phyloP scores from a whole-genome alignment of 768 basidiomycete genomes.

The Leccinellum rugosiceps region DNA sequence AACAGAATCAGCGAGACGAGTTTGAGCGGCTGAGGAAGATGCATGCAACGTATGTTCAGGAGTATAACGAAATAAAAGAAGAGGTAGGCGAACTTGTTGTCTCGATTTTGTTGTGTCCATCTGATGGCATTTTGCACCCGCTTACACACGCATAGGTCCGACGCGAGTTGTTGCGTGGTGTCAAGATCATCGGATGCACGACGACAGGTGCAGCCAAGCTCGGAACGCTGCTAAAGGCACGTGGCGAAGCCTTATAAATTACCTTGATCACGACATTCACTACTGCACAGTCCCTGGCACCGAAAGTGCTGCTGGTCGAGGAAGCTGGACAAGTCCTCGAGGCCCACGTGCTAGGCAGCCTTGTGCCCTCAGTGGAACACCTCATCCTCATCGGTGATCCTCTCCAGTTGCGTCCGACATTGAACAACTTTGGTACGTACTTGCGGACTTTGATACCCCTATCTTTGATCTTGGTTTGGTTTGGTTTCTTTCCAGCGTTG shows the following conservation, averaged over 20 bases:
- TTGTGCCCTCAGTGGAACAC: conserved; percentile 67
- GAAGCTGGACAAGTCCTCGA: conserved; percentile 84
- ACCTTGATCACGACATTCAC: neutral
- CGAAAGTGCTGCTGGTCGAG: conserved; percentile 67
- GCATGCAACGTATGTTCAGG: conserved; percentile 38
- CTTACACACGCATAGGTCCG: conserved; percentile 41
- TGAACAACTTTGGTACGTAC: conserved; percentile 55
- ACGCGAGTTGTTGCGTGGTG: conserved; percentile 47
- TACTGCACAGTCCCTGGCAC: conserved; percentile 48
- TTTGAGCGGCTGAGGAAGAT: conserved; percentile 41
- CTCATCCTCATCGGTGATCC: conserved; percentile 82
- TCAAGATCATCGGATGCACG: conserved; percentile 72
- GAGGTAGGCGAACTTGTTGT: conserved; percentile 42
- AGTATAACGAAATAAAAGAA: conserved; percentile 42
- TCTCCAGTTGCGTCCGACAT: conserved; percentile 64
- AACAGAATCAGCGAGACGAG: conserved; percentile 33
- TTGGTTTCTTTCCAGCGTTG: conserved; percentile 39
- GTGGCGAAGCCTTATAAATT: neutral
- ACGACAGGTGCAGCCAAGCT: conserved; percentile 79
- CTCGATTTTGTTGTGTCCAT: neutral
- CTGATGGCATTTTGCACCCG: neutral
- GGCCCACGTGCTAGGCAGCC: conserved; percentile 63
- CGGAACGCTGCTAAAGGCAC: conserved; percentile 52
- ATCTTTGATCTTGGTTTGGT: neutral
- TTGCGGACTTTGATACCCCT: neutral